Evolutionary conservation across 768 basidiomycete genomes (phyloP).

Genomic region (Phanerochaete carnosa): DNA sequence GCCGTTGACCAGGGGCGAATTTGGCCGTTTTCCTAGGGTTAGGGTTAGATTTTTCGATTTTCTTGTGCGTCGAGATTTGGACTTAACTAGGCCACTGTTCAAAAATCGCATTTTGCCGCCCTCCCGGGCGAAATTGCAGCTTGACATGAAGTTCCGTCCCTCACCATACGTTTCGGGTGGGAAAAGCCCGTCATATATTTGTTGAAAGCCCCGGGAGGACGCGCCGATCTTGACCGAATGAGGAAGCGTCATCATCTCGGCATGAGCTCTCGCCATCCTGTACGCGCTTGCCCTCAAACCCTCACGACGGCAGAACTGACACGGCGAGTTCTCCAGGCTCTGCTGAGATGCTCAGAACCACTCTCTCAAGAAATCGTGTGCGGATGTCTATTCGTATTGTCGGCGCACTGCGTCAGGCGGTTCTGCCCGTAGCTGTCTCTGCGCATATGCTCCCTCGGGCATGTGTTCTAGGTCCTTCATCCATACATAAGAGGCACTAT

Average conservation of each 20-base stretch:
- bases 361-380: neutral
- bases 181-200: too few relatives aligned
- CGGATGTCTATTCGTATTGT: neutral
- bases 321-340: neutral
- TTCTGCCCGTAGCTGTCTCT: neutral
- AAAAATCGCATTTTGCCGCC: too few relatives aligned
- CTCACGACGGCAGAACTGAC: neutral
- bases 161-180: too few relatives aligned
- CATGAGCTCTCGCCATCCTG: neutral
- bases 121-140: too few relatives aligned
- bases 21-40: too few relatives aligned
- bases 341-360: neutral
- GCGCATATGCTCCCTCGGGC: neutral
- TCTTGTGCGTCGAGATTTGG: too few relatives aligned
- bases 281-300: neutral
- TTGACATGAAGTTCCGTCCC: neutral
- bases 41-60: too few relatives aligned
- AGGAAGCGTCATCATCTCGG: neutral
- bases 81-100: too few relatives aligned
- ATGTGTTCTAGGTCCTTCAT: neutral
- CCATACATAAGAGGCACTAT: slow-evolving; percentile 13
- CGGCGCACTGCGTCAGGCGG: neutral
- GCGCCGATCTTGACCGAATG: neutral
- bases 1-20: too few relatives aligned
- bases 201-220: too few relatives aligned